Base-by-base conservation (phyloP, 108 stramenopile species). In the Pseudonitzschia pungens region DNA sequence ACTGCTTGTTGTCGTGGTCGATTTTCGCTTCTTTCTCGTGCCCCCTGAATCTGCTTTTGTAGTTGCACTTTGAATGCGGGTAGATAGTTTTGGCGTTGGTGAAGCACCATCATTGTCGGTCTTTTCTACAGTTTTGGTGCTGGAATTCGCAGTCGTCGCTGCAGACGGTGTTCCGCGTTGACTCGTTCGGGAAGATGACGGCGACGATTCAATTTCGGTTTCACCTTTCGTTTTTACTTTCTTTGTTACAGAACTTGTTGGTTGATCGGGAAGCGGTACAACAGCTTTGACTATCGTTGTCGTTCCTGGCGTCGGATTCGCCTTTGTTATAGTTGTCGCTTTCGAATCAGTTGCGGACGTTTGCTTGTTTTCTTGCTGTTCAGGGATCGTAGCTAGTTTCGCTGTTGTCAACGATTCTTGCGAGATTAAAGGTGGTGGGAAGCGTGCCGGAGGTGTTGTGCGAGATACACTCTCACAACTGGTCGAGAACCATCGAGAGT, bases 401-500 rank as follows among this genome's bases (percentile, higher is more conserved):
- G 40, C 31, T 24, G 36, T 24, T 9, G 64, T 5, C 42, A 44
- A 27, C 21, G 36, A 16, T 65, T 31, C 16, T 65, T 26, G 31
- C 0, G 64, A 68, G 29, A 36, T 44, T 10, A 32, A 65, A n/a
- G 64, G 40, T 8, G 40, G 31, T 10, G 57, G 57, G 40, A 65
- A 65, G 9, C 36, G 5, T 21, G 64, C 41, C 7, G 41, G 64
- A 42, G 42, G 36, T 8, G 7, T 41, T 31, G 40, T 65, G 2
- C 42, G 36, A 40, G 64, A 31, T 18, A 44, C 21, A 21, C 64
- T 65, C 20, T 41, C 40, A n/a, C 64, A 75, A 48, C 76, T 77
- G 7, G 69, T 72, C 36, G 83, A 81, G 74, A 89, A 89, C 88
- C 88, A 89, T 57, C 86, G 80, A 67, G 77, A 72, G 55, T 87